Conservation (phyloP, 1,284 basidiomycete genomes). For the Ustilago curta region DNA sequence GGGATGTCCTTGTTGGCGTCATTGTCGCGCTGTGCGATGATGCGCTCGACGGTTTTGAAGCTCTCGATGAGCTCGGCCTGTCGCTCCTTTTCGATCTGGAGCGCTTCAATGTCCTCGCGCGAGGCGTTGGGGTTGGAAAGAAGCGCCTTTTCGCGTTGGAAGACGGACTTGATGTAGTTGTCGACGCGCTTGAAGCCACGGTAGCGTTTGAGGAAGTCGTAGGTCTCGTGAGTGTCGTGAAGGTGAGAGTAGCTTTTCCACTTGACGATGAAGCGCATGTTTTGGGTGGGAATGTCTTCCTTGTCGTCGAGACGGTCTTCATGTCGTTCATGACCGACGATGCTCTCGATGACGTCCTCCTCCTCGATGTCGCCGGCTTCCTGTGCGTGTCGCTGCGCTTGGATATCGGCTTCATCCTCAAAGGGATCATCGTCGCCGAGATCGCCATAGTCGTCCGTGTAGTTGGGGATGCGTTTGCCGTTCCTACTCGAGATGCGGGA, state of each 20-base stretch:
- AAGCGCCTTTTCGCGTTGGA: slow-evolving; percentile 78
- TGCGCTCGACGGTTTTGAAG: slow-evolving; percentile 90
- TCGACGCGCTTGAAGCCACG: slow-evolving; percentile 95
- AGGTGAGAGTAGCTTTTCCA: slow-evolving; percentile 71
- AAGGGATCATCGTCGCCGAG: slow-evolving; percentile 66
- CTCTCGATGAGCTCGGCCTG: slow-evolving; percentile 89
- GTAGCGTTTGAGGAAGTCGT: slow-evolving; percentile 88
- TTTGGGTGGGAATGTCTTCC: slow-evolving; percentile 69
- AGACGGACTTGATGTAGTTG: slow-evolving; percentile 92
- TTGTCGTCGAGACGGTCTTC: slow-evolving; percentile 63
- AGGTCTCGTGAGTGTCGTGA: slow-evolving; percentile 94
- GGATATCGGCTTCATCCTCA: slow-evolving; percentile 60
- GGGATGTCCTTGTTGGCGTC: slow-evolving; percentile 74
- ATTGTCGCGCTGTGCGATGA: slow-evolving; percentile 84
- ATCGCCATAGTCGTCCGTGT: slow-evolving; percentile 68
- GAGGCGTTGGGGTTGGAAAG: slow-evolving; percentile 78
- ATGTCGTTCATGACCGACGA: slow-evolving; percentile 70
- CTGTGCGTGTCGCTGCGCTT: slow-evolving; percentile 36
- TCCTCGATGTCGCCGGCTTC: slow-evolving; percentile 42
- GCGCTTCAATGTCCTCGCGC: slow-evolving; percentile 87
- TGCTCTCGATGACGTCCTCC: slow-evolving; percentile 70
- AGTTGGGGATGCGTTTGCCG: slow-evolving; percentile 64
- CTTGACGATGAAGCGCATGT: slow-evolving; percentile 71
- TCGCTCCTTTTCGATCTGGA: slow-evolving; percentile 84
- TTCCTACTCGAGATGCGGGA: slow-evolving; percentile 62